Evolutionary conservation across 768 basidiomycete genomes (phyloP).

Genomic region (Boletus vermiculosoides): DNA sequence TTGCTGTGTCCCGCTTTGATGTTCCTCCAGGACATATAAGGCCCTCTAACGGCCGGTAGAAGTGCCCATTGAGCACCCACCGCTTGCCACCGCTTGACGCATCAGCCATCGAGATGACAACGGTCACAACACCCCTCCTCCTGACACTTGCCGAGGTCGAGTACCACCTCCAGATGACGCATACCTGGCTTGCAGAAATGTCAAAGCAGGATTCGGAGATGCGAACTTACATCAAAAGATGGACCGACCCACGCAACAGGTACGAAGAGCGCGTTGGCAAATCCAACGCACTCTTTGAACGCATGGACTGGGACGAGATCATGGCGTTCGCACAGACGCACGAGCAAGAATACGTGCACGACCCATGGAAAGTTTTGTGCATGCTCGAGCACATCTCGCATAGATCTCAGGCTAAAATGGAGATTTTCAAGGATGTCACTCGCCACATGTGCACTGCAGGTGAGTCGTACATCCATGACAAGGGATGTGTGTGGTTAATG

Average conservation of each 20-base stretch:
- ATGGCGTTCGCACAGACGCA: neutral
- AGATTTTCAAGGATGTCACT: neutral
- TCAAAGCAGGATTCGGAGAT: neutral
- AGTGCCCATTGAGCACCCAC: neutral
- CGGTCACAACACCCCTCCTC: neutral
- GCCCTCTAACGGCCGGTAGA: neutral
- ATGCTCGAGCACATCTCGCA: conserved; percentile 6
- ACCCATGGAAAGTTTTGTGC: neutral
- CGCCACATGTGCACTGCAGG: neutral
- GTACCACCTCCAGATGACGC: neutral
- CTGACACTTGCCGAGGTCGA: neutral
- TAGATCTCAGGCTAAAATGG: neutral
- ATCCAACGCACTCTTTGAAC: neutral
- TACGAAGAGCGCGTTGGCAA: neutral
- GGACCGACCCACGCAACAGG: neutral
- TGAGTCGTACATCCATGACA: neutral
- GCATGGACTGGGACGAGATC: conserved; percentile 4
- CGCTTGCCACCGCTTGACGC: neutral
- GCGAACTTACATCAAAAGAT: neutral
- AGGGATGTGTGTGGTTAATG: too few species aligned
- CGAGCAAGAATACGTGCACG: neutral
- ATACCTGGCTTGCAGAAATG: neutral
- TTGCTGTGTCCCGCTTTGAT: neutral
- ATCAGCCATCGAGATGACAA: neutral
- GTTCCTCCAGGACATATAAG: neutral